Evolutionary conservation across 148 eudicot genomes (phyloP).

Genomic region (Nepenthes gracilis): DNA sequence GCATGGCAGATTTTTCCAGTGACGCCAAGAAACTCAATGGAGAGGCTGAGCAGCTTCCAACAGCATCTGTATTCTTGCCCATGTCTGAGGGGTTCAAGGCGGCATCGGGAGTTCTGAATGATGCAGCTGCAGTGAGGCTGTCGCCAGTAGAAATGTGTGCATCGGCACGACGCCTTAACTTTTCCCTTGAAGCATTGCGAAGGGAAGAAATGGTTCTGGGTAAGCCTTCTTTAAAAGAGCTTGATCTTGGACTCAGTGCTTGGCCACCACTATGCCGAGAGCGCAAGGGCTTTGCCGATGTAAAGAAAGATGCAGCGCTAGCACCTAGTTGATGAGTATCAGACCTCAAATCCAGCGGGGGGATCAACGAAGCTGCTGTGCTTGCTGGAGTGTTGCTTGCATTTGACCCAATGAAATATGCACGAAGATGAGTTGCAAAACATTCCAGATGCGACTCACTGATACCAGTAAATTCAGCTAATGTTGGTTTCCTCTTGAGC

Average conservation of each 20-base stretch:
- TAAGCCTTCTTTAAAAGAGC: conserved; percentile 48
- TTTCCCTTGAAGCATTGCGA: conserved; percentile 41
- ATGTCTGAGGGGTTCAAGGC: conserved; percentile 17
- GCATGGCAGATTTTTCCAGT: conserved; percentile 23
- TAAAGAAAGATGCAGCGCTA: conserved; percentile 17
- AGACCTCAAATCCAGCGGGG: conserved; percentile 13
- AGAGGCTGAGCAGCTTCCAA: conserved; percentile 10
- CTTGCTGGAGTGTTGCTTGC: conserved; percentile 22
- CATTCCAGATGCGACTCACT: conserved; percentile 70
- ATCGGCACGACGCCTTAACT: conserved; percentile 42
- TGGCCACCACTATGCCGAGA: conserved; percentile 29
- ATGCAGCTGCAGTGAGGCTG: conserved; percentile 8
- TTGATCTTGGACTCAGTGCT: conserved; percentile 51
- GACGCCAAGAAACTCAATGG: conserved; percentile 33
- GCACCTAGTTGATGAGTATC: conserved; percentile 17
- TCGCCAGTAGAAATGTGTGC: conserved; percentile 18
- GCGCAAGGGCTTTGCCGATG: conserved; percentile 31
- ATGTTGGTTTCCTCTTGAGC: conserved; percentile 57
- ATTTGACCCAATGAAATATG: conserved; percentile 49
- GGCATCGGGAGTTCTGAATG: conserved; percentile 7
- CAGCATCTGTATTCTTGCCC: conserved; percentile 20
- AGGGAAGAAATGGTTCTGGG: conserved; percentile 30
- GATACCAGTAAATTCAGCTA: conserved; percentile 77
- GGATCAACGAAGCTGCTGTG: conserved; percentile 8
- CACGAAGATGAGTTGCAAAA: conserved; percentile 64